These are phyloP conservation scores for Porodaedalea pini DNA, from an alignment of 1,284 basidiomycete genomes.

Conservation along the genomic window DNA sequence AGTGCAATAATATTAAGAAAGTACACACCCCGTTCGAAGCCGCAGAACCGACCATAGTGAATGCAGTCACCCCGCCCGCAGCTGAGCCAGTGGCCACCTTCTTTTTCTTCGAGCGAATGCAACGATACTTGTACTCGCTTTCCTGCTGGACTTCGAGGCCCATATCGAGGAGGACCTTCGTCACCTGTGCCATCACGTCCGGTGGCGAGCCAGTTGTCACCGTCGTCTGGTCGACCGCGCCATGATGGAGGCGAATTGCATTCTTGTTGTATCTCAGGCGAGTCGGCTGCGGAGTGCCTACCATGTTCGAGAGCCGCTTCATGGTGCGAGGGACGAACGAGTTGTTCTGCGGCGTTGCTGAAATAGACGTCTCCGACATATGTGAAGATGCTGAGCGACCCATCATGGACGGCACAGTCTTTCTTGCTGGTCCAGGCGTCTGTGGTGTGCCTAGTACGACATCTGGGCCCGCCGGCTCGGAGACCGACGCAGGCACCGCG, in stretches of 20 bases:
- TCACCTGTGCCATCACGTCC: conserved; percentile 85
- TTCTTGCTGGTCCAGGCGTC: neutral
- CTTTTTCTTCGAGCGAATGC: conserved; percentile 69
- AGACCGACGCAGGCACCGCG: neutral
- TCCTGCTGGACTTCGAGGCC: conserved; percentile 88
- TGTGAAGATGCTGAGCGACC: conserved; percentile 12
- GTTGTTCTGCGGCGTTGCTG: conserved; percentile 4
- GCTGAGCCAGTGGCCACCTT: conserved; percentile 44
- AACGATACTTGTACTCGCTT: conserved; percentile 85
- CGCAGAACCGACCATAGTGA: conserved; percentile 73
- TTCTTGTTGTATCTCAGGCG: conserved; percentile 40
- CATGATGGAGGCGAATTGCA: conserved; percentile 82
- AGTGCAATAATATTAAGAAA: neutral
- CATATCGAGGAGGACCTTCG: conserved; percentile 80
- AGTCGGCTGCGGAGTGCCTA: conserved; percentile 6
- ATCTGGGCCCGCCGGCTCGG: neutral
- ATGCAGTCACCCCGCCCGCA: conserved; percentile 59
- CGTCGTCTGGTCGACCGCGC: conserved; percentile 89
- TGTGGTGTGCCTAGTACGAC: neutral
- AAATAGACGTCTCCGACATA: conserved; percentile 1
- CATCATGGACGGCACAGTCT: neutral
- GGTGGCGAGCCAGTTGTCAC: conserved; percentile 83
- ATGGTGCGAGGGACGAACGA: conserved; percentile 14
- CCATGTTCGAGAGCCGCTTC: conserved; percentile 14
- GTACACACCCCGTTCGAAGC: conserved; percentile 74